phyloP scores from a whole-genome alignment of 1,139 yeast genomes.

The Meyerozyma smithsonii region DNA sequence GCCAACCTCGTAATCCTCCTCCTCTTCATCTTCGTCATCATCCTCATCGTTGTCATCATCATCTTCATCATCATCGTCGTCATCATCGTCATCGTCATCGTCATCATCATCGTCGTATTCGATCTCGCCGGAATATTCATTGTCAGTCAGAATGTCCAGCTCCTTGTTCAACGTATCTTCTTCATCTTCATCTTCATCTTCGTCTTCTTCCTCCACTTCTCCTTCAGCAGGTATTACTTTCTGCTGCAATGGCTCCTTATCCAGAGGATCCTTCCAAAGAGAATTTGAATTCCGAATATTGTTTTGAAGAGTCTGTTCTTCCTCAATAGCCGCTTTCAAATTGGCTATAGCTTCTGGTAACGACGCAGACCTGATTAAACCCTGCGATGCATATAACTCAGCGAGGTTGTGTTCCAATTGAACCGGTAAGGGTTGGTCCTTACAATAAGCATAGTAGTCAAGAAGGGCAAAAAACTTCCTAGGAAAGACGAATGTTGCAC shows the following conservation, averaged over 20 bases:
- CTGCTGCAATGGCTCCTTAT: too few species aligned
- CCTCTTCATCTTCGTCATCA: slow-evolving; percentile 18
- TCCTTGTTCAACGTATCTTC: too few species aligned
- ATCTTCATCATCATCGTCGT: slow-evolving; percentile 12
- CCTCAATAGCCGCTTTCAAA: slow-evolving; percentile 25
- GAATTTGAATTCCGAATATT: too few species aligned
- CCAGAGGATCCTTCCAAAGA: too few species aligned
- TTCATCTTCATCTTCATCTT: too few species aligned
- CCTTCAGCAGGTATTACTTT: too few species aligned
- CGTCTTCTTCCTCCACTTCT: too few species aligned
- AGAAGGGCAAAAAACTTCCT: slow-evolving; percentile 50
- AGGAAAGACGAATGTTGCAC: neutral
- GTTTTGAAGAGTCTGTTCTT: slow-evolving; percentile 4
- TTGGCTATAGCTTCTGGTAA: slow-evolving; percentile 35
- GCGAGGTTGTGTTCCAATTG: slow-evolving; percentile 56
- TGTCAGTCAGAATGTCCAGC: neutral
- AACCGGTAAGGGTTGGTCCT: slow-evolving; percentile 59
- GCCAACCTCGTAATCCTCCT: slow-evolving; percentile 17
- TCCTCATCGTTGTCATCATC: slow-evolving; percentile 7
- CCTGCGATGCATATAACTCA: slow-evolving; percentile 41
- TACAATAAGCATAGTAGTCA: slow-evolving; percentile 71
- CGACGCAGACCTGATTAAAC: slow-evolving; percentile 22
- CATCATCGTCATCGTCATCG: slow-evolving; percentile 15
- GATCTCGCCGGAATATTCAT: too few species aligned
- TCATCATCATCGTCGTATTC: slow-evolving; percentile 15